Percentiles rank a stretch among this genome's conserved stretches.
phyloP scores from a whole-genome alignment of 441 rosid species.

The Adansonia madagascariensis region DNA sequence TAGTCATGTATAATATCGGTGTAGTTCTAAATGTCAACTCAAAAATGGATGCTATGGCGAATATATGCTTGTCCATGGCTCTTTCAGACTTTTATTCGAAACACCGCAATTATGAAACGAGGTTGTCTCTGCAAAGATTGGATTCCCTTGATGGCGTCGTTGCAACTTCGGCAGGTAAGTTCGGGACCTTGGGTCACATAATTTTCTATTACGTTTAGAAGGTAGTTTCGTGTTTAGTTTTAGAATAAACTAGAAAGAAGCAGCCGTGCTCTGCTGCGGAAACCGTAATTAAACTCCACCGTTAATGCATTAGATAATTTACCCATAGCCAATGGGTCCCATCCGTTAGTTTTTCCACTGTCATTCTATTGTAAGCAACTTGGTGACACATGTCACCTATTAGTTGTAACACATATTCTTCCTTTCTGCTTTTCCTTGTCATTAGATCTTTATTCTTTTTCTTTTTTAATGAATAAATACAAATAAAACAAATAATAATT shows the following conservation, averaged over 20 bases:
- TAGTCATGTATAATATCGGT: background rate
- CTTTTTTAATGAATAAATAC: too few relatives aligned
- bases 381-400: too few relatives aligned
- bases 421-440: too few relatives aligned
- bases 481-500: too few relatives aligned
- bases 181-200: background rate
- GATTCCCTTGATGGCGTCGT: background rate
- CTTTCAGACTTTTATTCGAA: conserved; percentile 10
- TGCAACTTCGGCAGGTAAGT: background rate
- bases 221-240: background rate
- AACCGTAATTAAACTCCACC: too few relatives aligned
- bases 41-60: conserved; percentile 3
- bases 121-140: conserved; percentile 15
- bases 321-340: too few relatives aligned
- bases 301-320: too few relatives aligned
- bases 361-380: too few relatives aligned
- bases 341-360: too few relatives aligned
- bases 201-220: background rate
- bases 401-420: too few relatives aligned
- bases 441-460: too few relatives aligned
- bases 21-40: background rate
- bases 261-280: too few relatives aligned
- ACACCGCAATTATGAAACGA: background rate
- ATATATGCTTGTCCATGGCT: conserved; percentile 19
- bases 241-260: background rate